Conservation (phyloP, 352 stramenopile genomes). For the Globisporangium paddicum region DNA sequence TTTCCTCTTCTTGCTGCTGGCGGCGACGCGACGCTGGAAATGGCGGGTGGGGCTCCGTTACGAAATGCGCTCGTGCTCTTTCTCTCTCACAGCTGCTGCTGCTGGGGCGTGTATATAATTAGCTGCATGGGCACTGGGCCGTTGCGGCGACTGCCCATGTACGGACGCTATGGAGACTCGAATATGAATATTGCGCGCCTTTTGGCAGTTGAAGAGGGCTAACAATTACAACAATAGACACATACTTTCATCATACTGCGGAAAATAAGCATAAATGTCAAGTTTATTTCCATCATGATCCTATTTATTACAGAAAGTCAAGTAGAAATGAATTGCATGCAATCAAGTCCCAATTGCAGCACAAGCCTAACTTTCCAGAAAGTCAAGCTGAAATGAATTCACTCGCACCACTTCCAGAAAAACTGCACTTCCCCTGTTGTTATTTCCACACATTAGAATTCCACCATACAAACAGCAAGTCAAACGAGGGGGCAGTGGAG, state of each 20-base stretch:
- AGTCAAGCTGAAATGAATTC: too few species aligned
- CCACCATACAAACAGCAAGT: too few species aligned
- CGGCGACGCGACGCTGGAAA: neutral
- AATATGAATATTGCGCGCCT: neutral
- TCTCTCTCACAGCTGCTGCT: too few species aligned
- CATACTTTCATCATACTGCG: neutral
- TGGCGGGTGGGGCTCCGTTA: conserved; percentile 1
- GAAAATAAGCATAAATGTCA: too few species aligned
- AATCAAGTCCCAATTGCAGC: too few species aligned
- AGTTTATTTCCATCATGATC: too few species aligned
- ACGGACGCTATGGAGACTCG: conserved; percentile 1
- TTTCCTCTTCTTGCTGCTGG: conserved; percentile 4
- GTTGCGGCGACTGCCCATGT: neutral
- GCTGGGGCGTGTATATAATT: neutral
- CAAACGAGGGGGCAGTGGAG: neutral
- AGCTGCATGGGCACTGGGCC: neutral
- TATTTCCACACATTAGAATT: too few species aligned
- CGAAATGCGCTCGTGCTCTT: conserved; percentile 2
- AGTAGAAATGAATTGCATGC: too few species aligned
- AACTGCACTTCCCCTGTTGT: too few species aligned
- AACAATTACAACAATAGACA: neutral
- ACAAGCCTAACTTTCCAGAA: too few species aligned
- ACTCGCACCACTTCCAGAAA: too few species aligned
- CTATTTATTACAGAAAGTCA: too few species aligned
- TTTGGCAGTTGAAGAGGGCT: neutral